These are phyloP conservation scores for Davidsoniella eucalypti DNA, from an alignment of 2,329 filamentous ascomycete genomes.

Conservation along the genomic window DNA sequence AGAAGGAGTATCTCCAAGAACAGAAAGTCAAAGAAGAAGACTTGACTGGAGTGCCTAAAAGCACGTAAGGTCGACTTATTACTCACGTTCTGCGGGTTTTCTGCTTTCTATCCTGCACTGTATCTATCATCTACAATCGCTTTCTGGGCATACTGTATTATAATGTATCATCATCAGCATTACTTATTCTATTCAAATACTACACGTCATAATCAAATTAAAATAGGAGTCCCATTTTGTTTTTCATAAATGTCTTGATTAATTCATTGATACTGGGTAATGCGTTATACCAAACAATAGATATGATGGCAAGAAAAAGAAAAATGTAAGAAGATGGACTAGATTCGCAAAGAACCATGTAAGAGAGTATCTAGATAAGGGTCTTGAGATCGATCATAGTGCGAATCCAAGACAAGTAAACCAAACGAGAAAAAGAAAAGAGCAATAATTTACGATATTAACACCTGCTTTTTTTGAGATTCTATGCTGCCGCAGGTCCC, in stretches of 20 bases:
- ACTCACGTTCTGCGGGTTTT: neutral
- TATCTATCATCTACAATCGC: neutral
- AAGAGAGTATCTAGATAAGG: neutral
- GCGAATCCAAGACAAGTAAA: neutral
- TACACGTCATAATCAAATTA: no score
- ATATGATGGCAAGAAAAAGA: neutral
- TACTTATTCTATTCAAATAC: neutral
- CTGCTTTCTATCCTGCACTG: neutral
- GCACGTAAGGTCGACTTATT: neutral
- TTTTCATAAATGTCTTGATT: no score
- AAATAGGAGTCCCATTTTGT: no score
- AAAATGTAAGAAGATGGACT: neutral
- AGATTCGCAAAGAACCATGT: neutral
- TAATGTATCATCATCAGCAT: neutral
- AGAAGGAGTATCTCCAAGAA: conserved; percentile 77
- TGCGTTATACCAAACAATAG: no score
- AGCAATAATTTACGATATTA: neutral
- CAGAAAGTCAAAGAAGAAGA: conserved; percentile 46
- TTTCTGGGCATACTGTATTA: neutral
- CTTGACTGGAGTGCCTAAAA: conserved; percentile 8
- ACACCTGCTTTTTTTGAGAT: no score
- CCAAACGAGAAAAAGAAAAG: neutral
- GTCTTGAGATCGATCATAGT: neutral
- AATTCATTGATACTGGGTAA: no score
- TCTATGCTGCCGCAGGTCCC: no score